phyloP scores from a whole-genome alignment of 768 basidiomycete genomes.

The Termitomyces sp. region DNA sequence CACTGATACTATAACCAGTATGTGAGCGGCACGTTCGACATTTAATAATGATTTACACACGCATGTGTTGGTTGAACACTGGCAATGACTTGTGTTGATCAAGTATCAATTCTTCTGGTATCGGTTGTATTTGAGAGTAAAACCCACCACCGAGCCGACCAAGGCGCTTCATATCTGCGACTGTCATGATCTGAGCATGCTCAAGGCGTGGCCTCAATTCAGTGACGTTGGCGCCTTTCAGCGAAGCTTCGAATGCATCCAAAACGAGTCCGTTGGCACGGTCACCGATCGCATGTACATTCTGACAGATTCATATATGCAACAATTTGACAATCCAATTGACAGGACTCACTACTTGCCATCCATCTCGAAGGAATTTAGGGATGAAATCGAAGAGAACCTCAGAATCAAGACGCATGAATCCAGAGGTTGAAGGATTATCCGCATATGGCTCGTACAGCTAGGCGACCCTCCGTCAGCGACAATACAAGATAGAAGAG shows the following conservation, averaged over 20 bases:
- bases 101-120: background rate
- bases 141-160: slow-evolving; percentile 72
- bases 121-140: background rate
- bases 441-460: slow-evolving; percentile 81
- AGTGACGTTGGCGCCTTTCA: slow-evolving; percentile 55
- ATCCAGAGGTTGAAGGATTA: slow-evolving; percentile 68
- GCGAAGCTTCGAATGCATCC: slow-evolving; percentile 72
- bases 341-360: slow-evolving; percentile 74
- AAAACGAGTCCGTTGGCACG: slow-evolving; percentile 81
- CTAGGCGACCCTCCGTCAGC: slow-evolving; percentile 26
- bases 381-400: slow-evolving; percentile 59
- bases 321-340: background rate
- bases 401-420: slow-evolving; percentile 67
- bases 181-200: slow-evolving; percentile 84
- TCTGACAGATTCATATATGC: slow-evolving; percentile 36
- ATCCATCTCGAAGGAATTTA: slow-evolving; percentile 70
- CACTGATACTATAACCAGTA: slow-evolving; percentile 51
- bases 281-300: slow-evolving; percentile 86
- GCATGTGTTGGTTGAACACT: slow-evolving; percentile 90
- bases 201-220: slow-evolving; percentile 77
- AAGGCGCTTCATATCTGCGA: slow-evolving; percentile 69
- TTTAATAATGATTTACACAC: slow-evolving; percentile 34
- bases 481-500: background rate
- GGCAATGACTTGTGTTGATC: slow-evolving; percentile 62
- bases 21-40: background rate